Conservation (phyloP, 1,284 basidiomycete genomes). For the Leccinum pachyderme region DNA sequence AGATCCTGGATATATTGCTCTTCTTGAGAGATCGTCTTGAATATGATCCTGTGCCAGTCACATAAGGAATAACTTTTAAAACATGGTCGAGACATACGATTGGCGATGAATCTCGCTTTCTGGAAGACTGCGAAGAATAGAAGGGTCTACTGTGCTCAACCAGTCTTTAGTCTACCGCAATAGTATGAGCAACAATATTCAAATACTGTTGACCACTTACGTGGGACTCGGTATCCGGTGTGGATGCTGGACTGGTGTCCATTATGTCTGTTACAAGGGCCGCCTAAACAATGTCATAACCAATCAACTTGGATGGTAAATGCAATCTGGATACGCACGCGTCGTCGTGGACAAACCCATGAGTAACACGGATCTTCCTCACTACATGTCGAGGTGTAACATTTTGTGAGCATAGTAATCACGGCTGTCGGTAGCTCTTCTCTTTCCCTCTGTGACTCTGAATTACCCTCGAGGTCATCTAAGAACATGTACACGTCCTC, state of each 20-base stretch:
- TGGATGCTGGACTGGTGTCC: slow-evolving; percentile 23
- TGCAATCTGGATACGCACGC: slow-evolving; percentile 39
- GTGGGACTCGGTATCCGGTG: slow-evolving; percentile 27
- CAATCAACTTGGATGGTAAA: slow-evolving; percentile 8
- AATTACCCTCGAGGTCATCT: slow-evolving; percentile 76
- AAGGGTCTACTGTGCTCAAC: slow-evolving; percentile 67
- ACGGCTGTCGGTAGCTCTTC: slow-evolving; percentile 87
- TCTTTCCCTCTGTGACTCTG: slow-evolving; percentile 54
- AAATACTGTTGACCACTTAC: slow-evolving; percentile 16
- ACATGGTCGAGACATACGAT: slow-evolving; percentile 45
- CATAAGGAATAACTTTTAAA: not conserved
- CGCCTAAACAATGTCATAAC: slow-evolving; percentile 16
- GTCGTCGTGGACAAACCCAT: slow-evolving; percentile 64
- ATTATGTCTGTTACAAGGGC: slow-evolving; percentile 8
- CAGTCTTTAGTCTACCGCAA: slow-evolving; percentile 59
- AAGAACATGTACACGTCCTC: slow-evolving; percentile 97
- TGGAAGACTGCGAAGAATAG: slow-evolving; percentile 68
- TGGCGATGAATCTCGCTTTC: slow-evolving; percentile 84
- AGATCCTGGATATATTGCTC: slow-evolving; percentile 90
- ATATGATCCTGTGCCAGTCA: slow-evolving; percentile 66
- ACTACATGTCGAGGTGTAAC: slow-evolving; percentile 82
- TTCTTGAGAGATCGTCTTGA: slow-evolving; percentile 89
- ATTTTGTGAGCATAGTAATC: slow-evolving; percentile 75
- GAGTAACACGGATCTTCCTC: slow-evolving; percentile 71
- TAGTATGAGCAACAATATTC: slow-evolving; percentile 21